phyloP scores from a whole-genome alignment of 441 rosid species.

The Aleurites moluccanus region DNA sequence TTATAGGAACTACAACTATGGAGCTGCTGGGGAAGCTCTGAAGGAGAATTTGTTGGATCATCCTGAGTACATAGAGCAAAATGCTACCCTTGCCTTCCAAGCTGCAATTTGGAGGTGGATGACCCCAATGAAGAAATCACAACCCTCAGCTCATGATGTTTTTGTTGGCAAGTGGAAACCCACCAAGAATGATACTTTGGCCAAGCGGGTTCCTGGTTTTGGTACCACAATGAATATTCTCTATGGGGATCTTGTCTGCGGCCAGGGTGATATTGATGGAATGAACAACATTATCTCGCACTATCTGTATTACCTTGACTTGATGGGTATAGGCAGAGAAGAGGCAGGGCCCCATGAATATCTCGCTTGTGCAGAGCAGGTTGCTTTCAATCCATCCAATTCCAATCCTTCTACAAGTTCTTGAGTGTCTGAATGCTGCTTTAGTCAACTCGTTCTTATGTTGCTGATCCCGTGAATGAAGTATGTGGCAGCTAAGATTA shows the following conservation, averaged over 20 bases:
- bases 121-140: conserved; percentile 72
- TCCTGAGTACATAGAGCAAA: conserved; percentile 88
- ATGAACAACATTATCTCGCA: conserved; percentile 85
- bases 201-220: conserved; percentile 73
- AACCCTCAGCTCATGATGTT: conserved; percentile 84
- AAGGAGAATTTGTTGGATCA: conserved; percentile 76
- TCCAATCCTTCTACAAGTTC: conserved; percentile 46
- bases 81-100: conserved; percentile 91
- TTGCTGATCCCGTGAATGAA: conserved; percentile 13
- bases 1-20: conserved; percentile 90
- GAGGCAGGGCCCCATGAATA: conserved; percentile 68
- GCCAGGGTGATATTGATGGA: conserved; percentile 70
- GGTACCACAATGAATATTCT: conserved; percentile 87
- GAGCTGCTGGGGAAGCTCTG: conserved; percentile 68
- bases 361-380: conserved; percentile 76
- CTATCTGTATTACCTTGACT: conserved; percentile 80
- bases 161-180: conserved; percentile 92
- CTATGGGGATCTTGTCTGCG: conserved; percentile 74
- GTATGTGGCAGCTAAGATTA: conserved; percentile 11
- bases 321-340: conserved; percentile 81
- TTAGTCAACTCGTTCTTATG: not conserved
- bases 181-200: conserved; percentile 76
- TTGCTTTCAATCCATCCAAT: conserved; percentile 57
- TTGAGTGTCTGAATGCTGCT: conserved; percentile 29
- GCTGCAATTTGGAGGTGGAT: conserved; percentile 94